Evolutionary conservation across 148 eudicot species (phyloP).

Genomic region (Oxyria digyna): DNA sequence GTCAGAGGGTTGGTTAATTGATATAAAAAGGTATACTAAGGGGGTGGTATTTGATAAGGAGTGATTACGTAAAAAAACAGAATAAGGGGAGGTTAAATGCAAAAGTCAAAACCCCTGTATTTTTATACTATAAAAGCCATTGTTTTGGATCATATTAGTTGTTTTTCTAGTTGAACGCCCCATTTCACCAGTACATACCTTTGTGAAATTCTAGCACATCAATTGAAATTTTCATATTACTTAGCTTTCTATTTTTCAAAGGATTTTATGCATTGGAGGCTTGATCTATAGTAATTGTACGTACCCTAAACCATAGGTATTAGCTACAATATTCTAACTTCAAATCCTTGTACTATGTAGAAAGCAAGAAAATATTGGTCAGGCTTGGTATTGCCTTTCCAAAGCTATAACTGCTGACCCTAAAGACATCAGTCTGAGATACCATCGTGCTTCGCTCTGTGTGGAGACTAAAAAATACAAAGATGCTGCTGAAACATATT

Average conservation of each 20-base stretch:
- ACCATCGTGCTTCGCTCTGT: slow-evolving; percentile 50
- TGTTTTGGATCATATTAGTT: not conserved
- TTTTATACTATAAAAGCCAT: not conserved
- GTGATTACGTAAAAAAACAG: no score
- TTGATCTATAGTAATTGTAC: not conserved
- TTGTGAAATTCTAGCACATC: not conserved
- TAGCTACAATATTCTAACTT: slow-evolving; percentile 2
- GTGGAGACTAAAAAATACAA: slow-evolving; percentile 44
- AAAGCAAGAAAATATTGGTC: slow-evolving; percentile 55
- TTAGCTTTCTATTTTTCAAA: not conserved
- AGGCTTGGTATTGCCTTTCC: slow-evolving; percentile 61
- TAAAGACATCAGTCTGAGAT: slow-evolving; percentile 42
- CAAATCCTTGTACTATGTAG: slow-evolving; percentile 24
- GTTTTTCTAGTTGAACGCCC: not conserved
- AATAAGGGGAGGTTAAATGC: no score
- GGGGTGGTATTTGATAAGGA: no score
- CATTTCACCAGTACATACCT: not conserved
- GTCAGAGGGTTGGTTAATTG: no score
- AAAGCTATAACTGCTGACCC: slow-evolving; percentile 88
- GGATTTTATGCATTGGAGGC: not conserved
- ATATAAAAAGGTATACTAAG: no score
- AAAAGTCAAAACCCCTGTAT: no score
- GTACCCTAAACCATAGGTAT: not conserved
- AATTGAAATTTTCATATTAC: not conserved
- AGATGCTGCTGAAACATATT: slow-evolving; percentile 83